phyloP scores from a whole-genome alignment of 768 basidiomycete species.

The Collybia sp. region DNA sequence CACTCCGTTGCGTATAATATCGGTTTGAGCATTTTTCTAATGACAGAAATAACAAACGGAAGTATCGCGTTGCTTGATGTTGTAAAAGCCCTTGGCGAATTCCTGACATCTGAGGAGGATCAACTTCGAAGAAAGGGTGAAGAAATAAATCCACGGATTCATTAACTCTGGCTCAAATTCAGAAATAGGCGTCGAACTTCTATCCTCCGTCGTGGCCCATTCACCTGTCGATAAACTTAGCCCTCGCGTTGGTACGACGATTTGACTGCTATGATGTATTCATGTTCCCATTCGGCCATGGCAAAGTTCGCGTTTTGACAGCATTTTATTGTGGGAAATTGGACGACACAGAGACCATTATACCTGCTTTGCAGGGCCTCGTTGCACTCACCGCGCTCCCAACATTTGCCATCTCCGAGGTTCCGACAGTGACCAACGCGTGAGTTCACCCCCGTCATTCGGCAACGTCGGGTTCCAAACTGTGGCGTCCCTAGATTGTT shows the following conservation, averaged over 20 bases:
- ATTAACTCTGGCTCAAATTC: slow-evolving; percentile 5
- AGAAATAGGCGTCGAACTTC: slow-evolving; percentile 72
- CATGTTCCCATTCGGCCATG: slow-evolving; percentile 5
- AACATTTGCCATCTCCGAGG: slow-evolving; percentile 61
- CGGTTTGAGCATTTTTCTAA: slow-evolving; percentile 2
- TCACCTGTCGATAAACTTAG: slow-evolving; percentile 65
- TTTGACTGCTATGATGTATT: slow-evolving; percentile 2
- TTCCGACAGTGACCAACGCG: slow-evolving; percentile 61
- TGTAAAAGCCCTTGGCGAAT: slow-evolving; percentile 84
- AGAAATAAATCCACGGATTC: slow-evolving; percentile 2
- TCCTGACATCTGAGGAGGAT: slow-evolving; percentile 84
- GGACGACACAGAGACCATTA: slow-evolving; percentile 79
- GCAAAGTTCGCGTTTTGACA: slow-evolving; percentile 73
- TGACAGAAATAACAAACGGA: slow-evolving; percentile 45
- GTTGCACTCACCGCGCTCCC: slow-evolving; percentile 58
- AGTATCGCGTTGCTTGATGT: slow-evolving; percentile 63
- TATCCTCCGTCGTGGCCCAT: slow-evolving; percentile 64
- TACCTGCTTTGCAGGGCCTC: slow-evolving; percentile 78
- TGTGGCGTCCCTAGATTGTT: slow-evolving; percentile 47
- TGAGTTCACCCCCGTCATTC: slow-evolving; percentile 11
- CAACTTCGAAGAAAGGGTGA: slow-evolving; percentile 75
- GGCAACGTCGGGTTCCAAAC: neutral
- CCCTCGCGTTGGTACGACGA: slow-evolving; percentile 71
- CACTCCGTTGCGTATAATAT: slow-evolving; percentile 2
- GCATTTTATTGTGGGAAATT: slow-evolving; percentile 84